Evolutionary conservation across 2,329 filamentous ascomycete genomes (phyloP).

Genomic region (Pseudodiploospora longispora): DNA sequence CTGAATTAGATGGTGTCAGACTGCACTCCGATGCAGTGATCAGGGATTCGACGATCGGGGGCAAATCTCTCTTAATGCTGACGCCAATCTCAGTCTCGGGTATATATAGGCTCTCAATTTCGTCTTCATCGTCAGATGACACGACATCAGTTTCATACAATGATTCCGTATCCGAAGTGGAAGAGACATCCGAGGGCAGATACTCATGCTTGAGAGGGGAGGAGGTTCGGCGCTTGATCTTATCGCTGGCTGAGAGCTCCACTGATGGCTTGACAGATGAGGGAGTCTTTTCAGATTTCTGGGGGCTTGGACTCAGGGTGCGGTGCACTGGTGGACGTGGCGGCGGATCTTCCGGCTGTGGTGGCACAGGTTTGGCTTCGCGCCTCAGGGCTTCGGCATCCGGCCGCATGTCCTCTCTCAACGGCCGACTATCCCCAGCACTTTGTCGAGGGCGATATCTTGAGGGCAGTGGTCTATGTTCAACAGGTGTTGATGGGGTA

Average conservation of each 20-base stretch:
- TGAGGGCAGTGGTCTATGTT: constrained; percentile 7
- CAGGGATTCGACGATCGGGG: constrained; percentile 28
- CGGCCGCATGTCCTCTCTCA: constrained; percentile 29
- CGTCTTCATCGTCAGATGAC: constrained; percentile 37
- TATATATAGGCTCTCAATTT: constrained; percentile 52
- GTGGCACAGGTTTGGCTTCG: constrained; percentile 14
- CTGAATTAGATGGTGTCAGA: constrained; percentile 71
- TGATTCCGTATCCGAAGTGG: constrained; percentile 15
- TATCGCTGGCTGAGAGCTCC: constrained; percentile 35
- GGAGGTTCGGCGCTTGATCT: constrained; percentile 64
- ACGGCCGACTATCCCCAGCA: constrained; percentile 20
- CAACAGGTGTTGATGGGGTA: constrained; percentile 12
- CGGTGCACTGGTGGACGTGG: constrained; percentile 45
- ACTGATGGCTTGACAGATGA: constrained; percentile 15
- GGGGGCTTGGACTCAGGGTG: constrained; percentile 31
- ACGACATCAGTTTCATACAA: constrained; percentile 30
- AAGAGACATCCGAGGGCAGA: constrained; percentile 67
- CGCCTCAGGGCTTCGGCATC: constrained; percentile 25
- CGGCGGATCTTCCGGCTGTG: constrained; percentile 47
- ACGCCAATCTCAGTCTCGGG: constrained; percentile 51
- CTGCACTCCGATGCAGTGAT: constrained; percentile 48
- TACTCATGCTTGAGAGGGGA: constrained; percentile 98
- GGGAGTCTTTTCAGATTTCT: constrained; percentile 15
- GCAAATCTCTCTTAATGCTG: constrained; percentile 38
- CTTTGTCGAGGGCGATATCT: not conserved